Percentiles rank a stretch among this genome's conserved stretches.
Evolutionary conservation across 2,329 filamentous ascomycete genomes (phyloP).

Genomic region (Proliferodiscus dingleyae): DNA sequence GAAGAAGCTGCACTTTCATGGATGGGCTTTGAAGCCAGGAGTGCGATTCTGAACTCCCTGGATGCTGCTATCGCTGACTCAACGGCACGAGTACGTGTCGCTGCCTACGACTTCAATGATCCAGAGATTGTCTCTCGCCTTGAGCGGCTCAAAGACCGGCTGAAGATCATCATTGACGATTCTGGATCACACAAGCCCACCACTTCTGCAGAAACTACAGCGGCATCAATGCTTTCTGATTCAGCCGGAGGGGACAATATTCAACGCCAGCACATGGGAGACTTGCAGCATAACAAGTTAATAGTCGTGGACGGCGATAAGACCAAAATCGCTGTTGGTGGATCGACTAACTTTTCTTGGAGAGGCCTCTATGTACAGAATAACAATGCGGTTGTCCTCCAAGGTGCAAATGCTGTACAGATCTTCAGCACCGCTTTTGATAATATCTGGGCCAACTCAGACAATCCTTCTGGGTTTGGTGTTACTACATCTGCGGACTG

Average conservation of each 20-base stretch:
- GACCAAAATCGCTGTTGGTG: slow-evolving; percentile 20
- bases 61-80: slow-evolving; percentile 19
- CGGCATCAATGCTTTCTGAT: slow-evolving; percentile 14
- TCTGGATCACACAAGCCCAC: slow-evolving; percentile 12
- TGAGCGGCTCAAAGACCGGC: slow-evolving; percentile 14
- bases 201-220: slow-evolving; percentile 15
- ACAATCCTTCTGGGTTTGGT: slow-evolving; percentile 17
- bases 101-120: slow-evolving; percentile 22
- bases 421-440: slow-evolving; percentile 17
- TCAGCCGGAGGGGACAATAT: slow-evolving; percentile 17
- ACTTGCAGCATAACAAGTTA: slow-evolving; percentile 20
- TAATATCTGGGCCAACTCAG: slow-evolving; percentile 18
- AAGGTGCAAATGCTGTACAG: slow-evolving; percentile 14
- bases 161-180: slow-evolving; percentile 24
- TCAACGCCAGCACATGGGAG: slow-evolving; percentile 22
- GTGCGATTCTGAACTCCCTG: slow-evolving; percentile 15
- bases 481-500: slow-evolving; percentile 12
- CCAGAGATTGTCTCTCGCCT: slow-evolving; percentile 20
- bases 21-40: slow-evolving; percentile 23
- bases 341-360: slow-evolving; percentile 22
- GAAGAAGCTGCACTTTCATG: slow-evolving; percentile 20
- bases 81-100: slow-evolving; percentile 19
- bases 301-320: slow-evolving; percentile 17
- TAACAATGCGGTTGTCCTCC: slow-evolving; percentile 17
- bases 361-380: slow-evolving; percentile 21